Percentiles rank a stretch among this genome's conserved stretches.
Conservation (phyloP, 768 basidiomycete genomes). For the Leucocoprinus leucothites region DNA sequence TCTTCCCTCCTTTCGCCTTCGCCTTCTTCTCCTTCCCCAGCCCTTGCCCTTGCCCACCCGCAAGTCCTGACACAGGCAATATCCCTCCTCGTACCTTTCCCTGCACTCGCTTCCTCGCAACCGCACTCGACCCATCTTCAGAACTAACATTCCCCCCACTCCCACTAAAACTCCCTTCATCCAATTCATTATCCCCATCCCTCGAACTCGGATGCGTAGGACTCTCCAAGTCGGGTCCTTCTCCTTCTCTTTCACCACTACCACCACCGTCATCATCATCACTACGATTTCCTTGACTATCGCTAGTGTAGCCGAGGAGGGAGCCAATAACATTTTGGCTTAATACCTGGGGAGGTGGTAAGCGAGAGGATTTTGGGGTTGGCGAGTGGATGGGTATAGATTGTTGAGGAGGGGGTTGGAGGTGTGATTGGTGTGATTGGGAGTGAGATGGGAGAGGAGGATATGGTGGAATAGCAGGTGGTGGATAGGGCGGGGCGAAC, state of each 20-base stretch:
- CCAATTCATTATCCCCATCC: constrained; percentile 60
- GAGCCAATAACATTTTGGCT: constrained; percentile 68
- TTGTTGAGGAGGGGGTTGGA: constrained; percentile 2
- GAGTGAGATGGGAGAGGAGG: constrained; percentile 13
- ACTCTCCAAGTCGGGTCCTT: constrained; percentile 21
- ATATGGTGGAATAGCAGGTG: constrained; percentile 14
- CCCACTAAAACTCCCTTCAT: constrained; percentile 14
- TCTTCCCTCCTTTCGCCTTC: not conserved
- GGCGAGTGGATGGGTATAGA: constrained; percentile 41
- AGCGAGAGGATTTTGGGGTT: constrained; percentile 44
- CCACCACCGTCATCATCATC: not conserved
- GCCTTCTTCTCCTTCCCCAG: not conserved
- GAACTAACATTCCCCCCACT: not conserved
- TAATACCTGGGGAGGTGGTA: constrained; percentile 59
- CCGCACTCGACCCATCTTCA: too few relatives aligned
- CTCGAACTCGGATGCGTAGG: constrained; percentile 42
- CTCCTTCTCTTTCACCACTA: not conserved
- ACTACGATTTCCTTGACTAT: too few relatives aligned
- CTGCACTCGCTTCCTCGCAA: too few relatives aligned
- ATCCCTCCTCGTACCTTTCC: not conserved
- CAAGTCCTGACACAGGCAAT: too few relatives aligned
- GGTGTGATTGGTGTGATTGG: constrained; percentile 23
- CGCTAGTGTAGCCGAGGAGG: constrained; percentile 44
- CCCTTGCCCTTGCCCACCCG: too few relatives aligned
- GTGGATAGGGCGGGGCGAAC: too few relatives aligned